A percentile compares a stretch with the other conserved stretches of the same genome.
Evolutionary conservation across 805 yeast genomes (phyloP).

Genomic region (Hanseniaspora taiwanica): DNA sequence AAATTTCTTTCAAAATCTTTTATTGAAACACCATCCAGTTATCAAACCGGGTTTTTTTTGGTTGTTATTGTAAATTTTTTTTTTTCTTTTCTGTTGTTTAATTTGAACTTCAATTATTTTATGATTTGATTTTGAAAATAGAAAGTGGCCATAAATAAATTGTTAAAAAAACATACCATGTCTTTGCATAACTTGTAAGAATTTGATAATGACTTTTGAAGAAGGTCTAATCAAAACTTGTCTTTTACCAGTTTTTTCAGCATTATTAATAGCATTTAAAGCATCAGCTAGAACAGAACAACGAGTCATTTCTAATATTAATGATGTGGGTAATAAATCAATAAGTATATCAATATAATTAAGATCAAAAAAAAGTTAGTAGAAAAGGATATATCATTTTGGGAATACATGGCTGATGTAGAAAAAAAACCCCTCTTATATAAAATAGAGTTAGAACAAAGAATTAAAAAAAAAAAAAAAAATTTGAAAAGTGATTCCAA

Average conservation of each 20-base stretch:
- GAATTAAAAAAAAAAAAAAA: no score
- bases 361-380: neutral
- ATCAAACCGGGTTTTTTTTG: slow-evolving; percentile 69
- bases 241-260: slow-evolving; percentile 98
- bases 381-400: no score
- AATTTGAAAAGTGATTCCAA: no score
- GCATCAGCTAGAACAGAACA: slow-evolving; percentile 98
- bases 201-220: slow-evolving; percentile 95
- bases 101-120: no score
- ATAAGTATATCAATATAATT: neutral
- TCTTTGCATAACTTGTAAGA: slow-evolving; percentile 92
- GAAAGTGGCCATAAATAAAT: no score
- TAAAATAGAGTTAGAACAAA: no score
- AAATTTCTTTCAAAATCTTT: slow-evolving; percentile 16
- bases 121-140: no score
- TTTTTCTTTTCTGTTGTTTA: no score
- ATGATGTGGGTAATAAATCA: neutral
- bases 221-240: slow-evolving; percentile 97
- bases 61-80: no score
- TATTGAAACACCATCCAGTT: slow-evolving; percentile 94
- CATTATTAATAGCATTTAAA: slow-evolving; percentile 94
- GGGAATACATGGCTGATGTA: no score
- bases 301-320: slow-evolving; percentile 64
- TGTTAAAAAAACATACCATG: slow-evolving; percentile 44
- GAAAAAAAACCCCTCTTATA: no score